These are phyloP conservation scores for Apiotrichum gamsii DNA, from an alignment of 1,284 basidiomycete genomes.

Conservation along the genomic window DNA sequence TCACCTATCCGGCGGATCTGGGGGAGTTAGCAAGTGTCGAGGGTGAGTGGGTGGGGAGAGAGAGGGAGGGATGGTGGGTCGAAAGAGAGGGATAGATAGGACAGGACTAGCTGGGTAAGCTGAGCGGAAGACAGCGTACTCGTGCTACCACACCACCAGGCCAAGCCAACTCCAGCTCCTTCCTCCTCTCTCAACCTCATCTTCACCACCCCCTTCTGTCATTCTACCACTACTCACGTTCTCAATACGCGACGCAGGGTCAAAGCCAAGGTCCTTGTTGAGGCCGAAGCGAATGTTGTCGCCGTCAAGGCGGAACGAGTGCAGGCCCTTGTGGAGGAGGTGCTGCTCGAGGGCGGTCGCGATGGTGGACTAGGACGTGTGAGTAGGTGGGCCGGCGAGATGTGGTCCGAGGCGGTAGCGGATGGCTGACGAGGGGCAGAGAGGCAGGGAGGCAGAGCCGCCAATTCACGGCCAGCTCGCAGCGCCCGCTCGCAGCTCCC, in stretches of 20 bases:
- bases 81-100: no score
- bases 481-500: not conserved
- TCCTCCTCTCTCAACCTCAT: no score
- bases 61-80: no score
- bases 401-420: no score
- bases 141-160: no score
- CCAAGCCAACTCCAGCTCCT: no score
- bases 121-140: no score
- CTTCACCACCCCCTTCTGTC: no score
- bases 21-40: no score
- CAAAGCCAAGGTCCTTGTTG: conserved; percentile 97
- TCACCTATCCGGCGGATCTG: conserved; percentile 90
- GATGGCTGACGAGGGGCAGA: no score
- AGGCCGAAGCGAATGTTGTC: conserved; percentile 96
- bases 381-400: no score
- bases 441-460: conserved; percentile 26
- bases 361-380: conserved; percentile 71
- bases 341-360: conserved; percentile 96
- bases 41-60: not conserved
- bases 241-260: conserved; percentile 88
- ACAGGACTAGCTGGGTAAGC: no score
- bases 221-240: conserved; percentile 53
- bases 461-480: conserved; percentile 6
- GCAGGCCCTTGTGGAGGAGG: conserved; percentile 77
- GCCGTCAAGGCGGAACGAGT: conserved; percentile 88